These are phyloP conservation scores for Guillardia theta DNA, from an alignment of 78 protist species.

Conservation along the genomic window DNA sequence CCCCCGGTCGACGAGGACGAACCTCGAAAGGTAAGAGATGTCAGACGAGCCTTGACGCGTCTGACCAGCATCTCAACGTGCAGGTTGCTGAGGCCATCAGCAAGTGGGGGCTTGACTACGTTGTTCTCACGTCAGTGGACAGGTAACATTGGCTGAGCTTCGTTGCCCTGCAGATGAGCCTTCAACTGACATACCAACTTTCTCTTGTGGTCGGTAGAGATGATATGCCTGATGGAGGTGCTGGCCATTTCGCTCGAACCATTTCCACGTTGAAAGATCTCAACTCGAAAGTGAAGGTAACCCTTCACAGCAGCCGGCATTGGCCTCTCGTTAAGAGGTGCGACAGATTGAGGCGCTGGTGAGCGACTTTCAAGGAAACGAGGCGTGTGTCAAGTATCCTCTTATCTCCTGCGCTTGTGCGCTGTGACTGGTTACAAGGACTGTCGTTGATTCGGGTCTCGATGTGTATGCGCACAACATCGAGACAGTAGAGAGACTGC, in stretches of 20 bases:
- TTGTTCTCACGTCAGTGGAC: conserved; percentile 91
- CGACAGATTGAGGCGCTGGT: conserved; percentile 7
- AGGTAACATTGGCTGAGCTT: too few species aligned
- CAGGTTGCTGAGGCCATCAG: conserved; percentile 67
- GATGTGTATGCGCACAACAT: conserved; percentile 92
- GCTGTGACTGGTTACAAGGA: not conserved
- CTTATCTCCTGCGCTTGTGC: not conserved
- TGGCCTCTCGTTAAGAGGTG: not conserved
- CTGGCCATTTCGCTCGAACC: conserved; percentile 73
- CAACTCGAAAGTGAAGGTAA: not conserved
- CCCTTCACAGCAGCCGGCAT: not conserved
- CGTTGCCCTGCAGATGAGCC: too few species aligned
- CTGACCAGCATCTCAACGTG: not conserved
- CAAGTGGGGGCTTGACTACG: conserved; percentile 85
- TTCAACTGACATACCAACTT: too few species aligned
- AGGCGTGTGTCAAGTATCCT: not conserved
- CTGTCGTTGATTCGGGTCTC: conserved; percentile 72
- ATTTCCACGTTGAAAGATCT: conserved; percentile 50
- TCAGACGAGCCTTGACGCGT: not conserved
- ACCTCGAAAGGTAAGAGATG: conserved; percentile 51
- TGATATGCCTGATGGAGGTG: conserved; percentile 77
- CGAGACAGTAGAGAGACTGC: conserved; percentile 66
- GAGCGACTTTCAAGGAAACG: conserved; percentile 1
- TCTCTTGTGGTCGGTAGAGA: too few species aligned
- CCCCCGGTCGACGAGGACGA: conserved; percentile 83